These are phyloP conservation scores for Corynespora cassiicola DNA, from an alignment of 2,329 filamentous ascomycete genomes.

Conservation along the genomic window DNA sequence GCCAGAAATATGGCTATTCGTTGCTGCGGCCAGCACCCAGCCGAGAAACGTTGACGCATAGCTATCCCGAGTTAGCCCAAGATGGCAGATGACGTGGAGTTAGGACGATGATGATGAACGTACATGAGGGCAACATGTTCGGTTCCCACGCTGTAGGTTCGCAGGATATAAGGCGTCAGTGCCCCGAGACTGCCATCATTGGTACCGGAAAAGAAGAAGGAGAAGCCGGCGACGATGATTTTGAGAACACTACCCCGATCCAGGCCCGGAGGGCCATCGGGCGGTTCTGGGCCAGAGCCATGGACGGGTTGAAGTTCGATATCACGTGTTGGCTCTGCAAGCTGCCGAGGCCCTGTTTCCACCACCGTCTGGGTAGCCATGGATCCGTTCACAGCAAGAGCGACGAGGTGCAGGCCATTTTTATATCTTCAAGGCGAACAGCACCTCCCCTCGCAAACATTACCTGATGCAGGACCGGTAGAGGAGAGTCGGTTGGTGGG, in stretches of 20 bases:
- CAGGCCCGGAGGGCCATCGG: no score
- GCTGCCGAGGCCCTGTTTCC: no score
- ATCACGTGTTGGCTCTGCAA: no score
- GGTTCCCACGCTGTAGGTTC: constrained; percentile 61
- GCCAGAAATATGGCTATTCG: constrained; percentile 61
- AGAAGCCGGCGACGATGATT: constrained; percentile 59
- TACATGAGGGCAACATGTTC: constrained; percentile 55
- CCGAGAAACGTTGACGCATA: constrained; percentile 66
- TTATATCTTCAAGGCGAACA: no score
- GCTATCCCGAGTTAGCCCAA: constrained; percentile 30
- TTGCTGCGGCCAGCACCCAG: constrained; percentile 65
- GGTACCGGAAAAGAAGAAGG: constrained; percentile 70
- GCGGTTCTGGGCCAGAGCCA: no score
- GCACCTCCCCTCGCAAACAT: no score
- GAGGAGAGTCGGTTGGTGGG: no score
- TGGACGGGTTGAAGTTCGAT: no score
- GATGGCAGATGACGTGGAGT: neutral
- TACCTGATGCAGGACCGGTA: no score
- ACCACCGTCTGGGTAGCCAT: no score
- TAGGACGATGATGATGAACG: constrained; percentile 11
- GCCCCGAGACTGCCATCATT: constrained; percentile 71
- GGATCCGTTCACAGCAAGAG: no score
- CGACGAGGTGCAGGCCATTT: no score
- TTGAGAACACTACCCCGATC: constrained; percentile 60
- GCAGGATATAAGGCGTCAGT: constrained; percentile 67